These are phyloP conservation scores for Hypholoma fasciculare DNA, from an alignment of 768 basidiomycete genomes.

Conservation along the genomic window DNA sequence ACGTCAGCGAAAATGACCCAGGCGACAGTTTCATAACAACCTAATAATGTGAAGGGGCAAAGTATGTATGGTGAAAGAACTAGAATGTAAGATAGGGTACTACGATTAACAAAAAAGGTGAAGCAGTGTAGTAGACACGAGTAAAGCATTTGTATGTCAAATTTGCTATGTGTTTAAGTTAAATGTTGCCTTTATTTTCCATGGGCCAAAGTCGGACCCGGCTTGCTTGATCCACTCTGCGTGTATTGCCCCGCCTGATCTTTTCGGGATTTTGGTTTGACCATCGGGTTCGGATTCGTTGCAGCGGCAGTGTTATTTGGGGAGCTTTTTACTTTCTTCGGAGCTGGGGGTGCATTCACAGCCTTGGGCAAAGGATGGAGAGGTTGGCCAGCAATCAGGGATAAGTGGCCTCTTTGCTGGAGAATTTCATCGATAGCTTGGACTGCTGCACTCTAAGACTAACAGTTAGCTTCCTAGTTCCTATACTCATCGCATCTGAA, in stretches of 20 bases:
- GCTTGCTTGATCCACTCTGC: too few species aligned
- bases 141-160: too few species aligned
- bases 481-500: neutral
- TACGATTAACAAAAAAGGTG: too few species aligned
- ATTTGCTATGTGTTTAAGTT: too few species aligned
- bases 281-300: neutral
- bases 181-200: too few species aligned
- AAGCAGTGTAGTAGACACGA: too few species aligned
- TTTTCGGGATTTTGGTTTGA: neutral
- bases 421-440: constrained; percentile 69
- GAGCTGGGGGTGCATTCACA: constrained; percentile 10
- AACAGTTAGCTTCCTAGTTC: constrained; percentile 7
- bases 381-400: constrained; percentile 65
- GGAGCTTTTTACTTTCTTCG: constrained; percentile 12
- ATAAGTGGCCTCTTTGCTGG: constrained; percentile 50
- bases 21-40: too few species aligned
- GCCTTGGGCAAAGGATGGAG: constrained; percentile 49
- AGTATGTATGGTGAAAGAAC: too few species aligned
- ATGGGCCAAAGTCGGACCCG: too few species aligned
- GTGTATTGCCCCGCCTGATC: neutral
- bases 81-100: too few species aligned
- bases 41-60: too few species aligned
- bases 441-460: constrained; percentile 59
- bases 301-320: neutral
- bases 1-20: too few species aligned